phyloP scores from a whole-genome alignment of 139 green algal genomes.

The Parachlorella kessleri region DNA sequence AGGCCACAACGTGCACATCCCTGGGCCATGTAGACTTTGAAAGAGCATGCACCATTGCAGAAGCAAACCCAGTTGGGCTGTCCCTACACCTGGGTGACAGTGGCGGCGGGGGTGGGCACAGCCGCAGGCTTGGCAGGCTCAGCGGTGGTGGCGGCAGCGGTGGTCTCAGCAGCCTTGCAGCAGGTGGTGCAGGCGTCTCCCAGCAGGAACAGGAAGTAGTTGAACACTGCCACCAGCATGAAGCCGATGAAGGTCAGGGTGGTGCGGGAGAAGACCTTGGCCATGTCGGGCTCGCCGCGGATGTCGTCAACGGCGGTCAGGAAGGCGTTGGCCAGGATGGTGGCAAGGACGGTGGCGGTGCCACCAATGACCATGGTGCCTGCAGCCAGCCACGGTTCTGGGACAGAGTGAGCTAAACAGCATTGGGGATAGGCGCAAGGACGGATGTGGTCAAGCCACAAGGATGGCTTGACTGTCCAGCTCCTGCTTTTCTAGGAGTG shows the following conservation, averaged over 20 bases:
- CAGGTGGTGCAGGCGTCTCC: too few relatives aligned
- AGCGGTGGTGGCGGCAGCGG: not conserved
- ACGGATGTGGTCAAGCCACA: too few relatives aligned
- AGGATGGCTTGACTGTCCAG: too few relatives aligned
- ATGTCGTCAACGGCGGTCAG: not conserved
- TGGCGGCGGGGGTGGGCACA: not conserved
- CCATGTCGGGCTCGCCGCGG: not conserved
- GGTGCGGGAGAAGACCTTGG: not conserved
- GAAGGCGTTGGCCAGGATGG: not conserved
- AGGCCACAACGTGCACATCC: not conserved
- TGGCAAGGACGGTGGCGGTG: not conserved
- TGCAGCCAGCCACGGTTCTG: not conserved
- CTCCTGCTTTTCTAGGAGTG: too few relatives aligned
- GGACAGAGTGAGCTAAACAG: too few relatives aligned
- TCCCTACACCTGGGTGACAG: not conserved
- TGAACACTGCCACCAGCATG: not conserved
- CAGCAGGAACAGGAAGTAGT: not conserved
- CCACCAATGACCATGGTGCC: not conserved
- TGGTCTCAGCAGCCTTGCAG: not conserved
- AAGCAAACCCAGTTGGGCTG: not conserved
- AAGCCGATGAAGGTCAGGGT: not conserved
- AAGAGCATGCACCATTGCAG: not conserved
- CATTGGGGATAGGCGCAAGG: too few relatives aligned
- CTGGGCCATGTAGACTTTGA: not conserved
- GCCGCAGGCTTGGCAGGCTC: not conserved